Percentiles rank a stretch among this genome's conserved stretches.
Evolutionary conservation across 345 rosid species (phyloP).

Genomic region (Cardamine chenopodiifolia): DNA sequence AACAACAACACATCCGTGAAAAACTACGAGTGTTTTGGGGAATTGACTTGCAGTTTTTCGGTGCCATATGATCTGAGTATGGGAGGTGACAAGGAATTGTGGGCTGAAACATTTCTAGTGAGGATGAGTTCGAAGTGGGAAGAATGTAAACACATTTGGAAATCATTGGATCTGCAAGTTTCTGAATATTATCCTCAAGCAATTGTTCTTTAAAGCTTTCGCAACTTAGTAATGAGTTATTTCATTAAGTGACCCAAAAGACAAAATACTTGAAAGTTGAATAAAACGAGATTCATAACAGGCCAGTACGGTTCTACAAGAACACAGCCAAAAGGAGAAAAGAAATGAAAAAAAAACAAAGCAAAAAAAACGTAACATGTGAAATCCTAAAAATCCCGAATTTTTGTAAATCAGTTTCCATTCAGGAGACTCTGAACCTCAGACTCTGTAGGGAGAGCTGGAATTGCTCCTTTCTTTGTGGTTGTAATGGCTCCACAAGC

Average conservation of each 20-base stretch:
- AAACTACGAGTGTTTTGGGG: conserved; percentile 5
- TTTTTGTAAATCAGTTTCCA: conserved; percentile 34
- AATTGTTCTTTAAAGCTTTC: conserved; percentile 57
- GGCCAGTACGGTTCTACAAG: conserved; percentile 5
- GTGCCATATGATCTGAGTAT: conserved; percentile 92
- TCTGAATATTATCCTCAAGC: conserved; percentile 85
- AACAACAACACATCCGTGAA: background rate
- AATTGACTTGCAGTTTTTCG: conserved; percentile 59
- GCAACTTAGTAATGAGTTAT: background rate
- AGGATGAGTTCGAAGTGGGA: conserved; percentile 60
- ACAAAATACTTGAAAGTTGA: background rate
- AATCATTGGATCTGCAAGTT: conserved; percentile 67
- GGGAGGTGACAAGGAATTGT: conserved; percentile 71
- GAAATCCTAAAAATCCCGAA: no score
- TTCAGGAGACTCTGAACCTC: conserved; percentile 60
- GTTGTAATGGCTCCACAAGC: conserved; percentile 99
- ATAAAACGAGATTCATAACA: conserved; percentile 11
- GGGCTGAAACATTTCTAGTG: conserved; percentile 70
- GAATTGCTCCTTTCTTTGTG: conserved; percentile 96
- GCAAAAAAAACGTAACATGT: background rate
- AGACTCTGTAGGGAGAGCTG: conserved; percentile 75
- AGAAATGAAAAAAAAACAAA: background rate
- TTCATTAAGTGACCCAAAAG: background rate
- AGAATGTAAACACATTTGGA: conserved; percentile 70
- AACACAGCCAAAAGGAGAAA: background rate